These are phyloP conservation scores for Rhododendron ovatum DNA, from an alignment of 148 eudicot species.

Conservation along the genomic window DNA sequence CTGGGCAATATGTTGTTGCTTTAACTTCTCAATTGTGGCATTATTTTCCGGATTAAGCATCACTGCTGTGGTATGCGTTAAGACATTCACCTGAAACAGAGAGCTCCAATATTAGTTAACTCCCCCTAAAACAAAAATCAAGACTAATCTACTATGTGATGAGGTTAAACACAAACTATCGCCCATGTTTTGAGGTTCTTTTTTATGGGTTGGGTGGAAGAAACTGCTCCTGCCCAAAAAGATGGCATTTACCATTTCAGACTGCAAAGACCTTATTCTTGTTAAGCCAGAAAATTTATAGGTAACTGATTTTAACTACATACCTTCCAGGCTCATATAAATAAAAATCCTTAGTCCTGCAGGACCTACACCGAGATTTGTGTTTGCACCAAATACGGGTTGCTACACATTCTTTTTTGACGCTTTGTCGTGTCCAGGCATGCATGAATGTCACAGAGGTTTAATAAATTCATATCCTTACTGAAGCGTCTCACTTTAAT, in stretches of 20 bases:
- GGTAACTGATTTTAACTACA: background rate
- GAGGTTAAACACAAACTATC: background rate
- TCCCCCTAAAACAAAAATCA: background rate
- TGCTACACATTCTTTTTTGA: background rate
- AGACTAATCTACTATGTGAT: background rate
- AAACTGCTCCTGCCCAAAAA: background rate
- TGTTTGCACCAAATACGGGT: background rate
- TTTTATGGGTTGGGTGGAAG: background rate
- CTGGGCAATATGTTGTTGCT: slow-evolving; percentile 46
- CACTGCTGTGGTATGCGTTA: slow-evolving; percentile 52
- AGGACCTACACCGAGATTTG: background rate
- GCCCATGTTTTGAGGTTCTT: background rate
- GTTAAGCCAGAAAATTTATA: background rate
- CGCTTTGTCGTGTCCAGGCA: background rate
- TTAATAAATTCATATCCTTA: background rate
- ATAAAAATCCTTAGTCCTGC: background rate
- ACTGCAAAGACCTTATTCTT: background rate
- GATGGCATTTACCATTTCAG: background rate
- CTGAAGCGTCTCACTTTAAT: background rate
- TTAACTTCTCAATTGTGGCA: slow-evolving; percentile 24
- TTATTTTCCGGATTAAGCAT: slow-evolving; percentile 16
- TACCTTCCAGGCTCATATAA: background rate
- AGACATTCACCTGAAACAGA: slow-evolving; percentile 46
- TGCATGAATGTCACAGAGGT: background rate
- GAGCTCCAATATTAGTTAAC: background rate